Base-by-base conservation (phyloP, 441 rosid species). In the Erysimum cheiri region DNA sequence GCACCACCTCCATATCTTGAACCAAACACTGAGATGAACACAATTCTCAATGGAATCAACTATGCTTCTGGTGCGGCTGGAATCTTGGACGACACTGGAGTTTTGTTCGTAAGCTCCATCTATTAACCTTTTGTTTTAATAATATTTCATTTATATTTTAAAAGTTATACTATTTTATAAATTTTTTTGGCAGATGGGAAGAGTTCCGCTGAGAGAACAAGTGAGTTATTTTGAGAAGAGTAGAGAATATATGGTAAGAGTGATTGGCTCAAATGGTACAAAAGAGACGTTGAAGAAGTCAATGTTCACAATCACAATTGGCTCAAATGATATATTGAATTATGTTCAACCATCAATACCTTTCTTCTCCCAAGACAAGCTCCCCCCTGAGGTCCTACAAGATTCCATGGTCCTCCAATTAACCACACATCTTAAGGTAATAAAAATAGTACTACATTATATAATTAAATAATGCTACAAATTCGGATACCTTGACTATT, bases 31-130 rank as follows among this genome's bases (percentile, higher is more conserved):
- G 72, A 68, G 24, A 65, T 71, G 39, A 79, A 78, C 37, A 64
- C 85, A 41, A 41, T 80, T 44, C 54, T 46, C 13, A 49, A 57
- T 29, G 96, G 93, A 73, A 73, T 82, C 36, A 87, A 85, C 50
- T 85, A 82, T 74, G 91, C 89, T 62, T 87, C 92, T 12, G 88
- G 91, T 35, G 78, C 87, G 32, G 77, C 83, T 14, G 91, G 92
- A 60, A 76, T 87, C 40, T 74, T 87, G 70, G 82, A 86, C 9
- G 78, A 82, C 64, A 85, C 88, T 3, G 87, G 86, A 28, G 60
- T 64, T 67, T 71, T 84, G 4, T 84, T 85, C 15, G 85, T 87
- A 63, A 84, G 87, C 63, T 12, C 9, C 32, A 62, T 48, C 5
- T 56, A 11, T n/a, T 56, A 54, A 22, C 24, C 2, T 22, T 19